Evolutionary conservation across 495 filamentous ascomycete genomes (phyloP).

Genomic region (Trichocladium uniseriatum): DNA sequence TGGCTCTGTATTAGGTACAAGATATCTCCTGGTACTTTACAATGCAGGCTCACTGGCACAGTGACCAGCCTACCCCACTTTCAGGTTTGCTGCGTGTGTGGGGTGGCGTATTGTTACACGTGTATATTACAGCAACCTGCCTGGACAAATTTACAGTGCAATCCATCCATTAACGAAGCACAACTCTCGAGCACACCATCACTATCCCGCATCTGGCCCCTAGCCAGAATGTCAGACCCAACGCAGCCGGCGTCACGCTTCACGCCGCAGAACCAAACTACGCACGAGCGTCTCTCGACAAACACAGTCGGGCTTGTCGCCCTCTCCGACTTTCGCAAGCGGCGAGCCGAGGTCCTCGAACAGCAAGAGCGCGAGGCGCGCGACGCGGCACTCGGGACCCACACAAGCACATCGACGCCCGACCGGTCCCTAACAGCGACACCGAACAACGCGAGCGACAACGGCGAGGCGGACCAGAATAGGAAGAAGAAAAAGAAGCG

Average conservation of each 20-base stretch:
- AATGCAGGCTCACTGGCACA: too few relatives aligned
- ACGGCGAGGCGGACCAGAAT: slow-evolving; percentile 40
- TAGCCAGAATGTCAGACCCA: slow-evolving; percentile 27
- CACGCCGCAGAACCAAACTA: slow-evolving; percentile 67
- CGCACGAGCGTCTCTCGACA: slow-evolving; percentile 82
- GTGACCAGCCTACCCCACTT: too few relatives aligned
- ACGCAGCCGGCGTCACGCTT: slow-evolving; percentile 47
- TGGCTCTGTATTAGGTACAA: too few relatives aligned
- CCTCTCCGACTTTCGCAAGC: slow-evolving; percentile 91
- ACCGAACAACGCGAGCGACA: slow-evolving; percentile 27
- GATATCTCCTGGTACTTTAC: too few relatives aligned
- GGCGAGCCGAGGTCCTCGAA: slow-evolving; percentile 87
- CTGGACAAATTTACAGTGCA: too few relatives aligned
- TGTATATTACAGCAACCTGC: too few relatives aligned
- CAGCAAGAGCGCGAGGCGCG: slow-evolving; percentile 79
- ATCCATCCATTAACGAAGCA: too few relatives aligned
- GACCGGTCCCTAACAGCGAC: slow-evolving; percentile 34
- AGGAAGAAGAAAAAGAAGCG: slow-evolving; percentile 33
- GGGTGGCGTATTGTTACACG: too few relatives aligned
- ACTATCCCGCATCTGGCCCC: too few relatives aligned
- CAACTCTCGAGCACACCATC: too few relatives aligned
- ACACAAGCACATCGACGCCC: slow-evolving; percentile 29
- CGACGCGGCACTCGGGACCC: slow-evolving; percentile 46
- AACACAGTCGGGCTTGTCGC: slow-evolving; percentile 90
- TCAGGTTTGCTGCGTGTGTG: too few relatives aligned